Evolutionary conservation across 2,329 filamentous ascomycete genomes (phyloP).

Genomic region (Eutypa lata): DNA sequence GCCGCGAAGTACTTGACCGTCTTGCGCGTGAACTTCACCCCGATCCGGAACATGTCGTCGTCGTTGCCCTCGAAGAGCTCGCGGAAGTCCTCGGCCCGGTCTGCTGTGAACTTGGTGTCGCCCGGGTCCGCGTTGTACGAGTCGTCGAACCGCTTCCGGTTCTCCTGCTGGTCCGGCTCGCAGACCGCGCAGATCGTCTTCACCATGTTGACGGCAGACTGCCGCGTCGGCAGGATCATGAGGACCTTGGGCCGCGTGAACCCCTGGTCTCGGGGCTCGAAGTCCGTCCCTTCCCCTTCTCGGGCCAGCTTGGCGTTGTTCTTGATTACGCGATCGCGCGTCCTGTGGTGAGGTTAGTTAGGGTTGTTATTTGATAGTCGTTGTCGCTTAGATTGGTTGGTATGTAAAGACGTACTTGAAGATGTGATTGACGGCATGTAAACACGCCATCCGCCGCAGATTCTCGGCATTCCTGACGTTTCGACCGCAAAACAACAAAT

Average conservation of each 20-base stretch:
- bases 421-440: slow-evolving; percentile 89
- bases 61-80: slow-evolving; percentile 93
- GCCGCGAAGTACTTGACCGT: slow-evolving; percentile 91
- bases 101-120: slow-evolving; percentile 63
- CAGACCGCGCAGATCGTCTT: slow-evolving; percentile 74
- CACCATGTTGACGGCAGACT: slow-evolving; percentile 77
- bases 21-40: slow-evolving; percentile 96
- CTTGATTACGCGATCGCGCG: slow-evolving; percentile 85
- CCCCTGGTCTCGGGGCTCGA: slow-evolving; percentile 86
- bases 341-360: slow-evolving; percentile 43
- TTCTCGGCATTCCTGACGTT: slow-evolving; percentile 64
- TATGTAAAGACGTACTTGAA: slow-evolving; percentile 70
- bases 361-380: neutral
- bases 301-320: slow-evolving; percentile 79
- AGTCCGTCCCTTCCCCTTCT: slow-evolving; percentile 58
- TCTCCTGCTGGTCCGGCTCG: slow-evolving; percentile 87
- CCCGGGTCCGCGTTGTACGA: slow-evolving; percentile 70
- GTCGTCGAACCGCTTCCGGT: slow-evolving; percentile 88
- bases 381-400: neutral
- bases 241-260: slow-evolving; percentile 94
- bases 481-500: slow-evolving; percentile 73
- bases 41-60: slow-evolving; percentile 94
- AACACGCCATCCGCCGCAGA: slow-evolving; percentile 68
- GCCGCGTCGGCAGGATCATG: slow-evolving; percentile 83
- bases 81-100: slow-evolving; percentile 81